Conservation (phyloP, 1,139 yeast genomes). For the Wickerhamiella infanticola region DNA sequence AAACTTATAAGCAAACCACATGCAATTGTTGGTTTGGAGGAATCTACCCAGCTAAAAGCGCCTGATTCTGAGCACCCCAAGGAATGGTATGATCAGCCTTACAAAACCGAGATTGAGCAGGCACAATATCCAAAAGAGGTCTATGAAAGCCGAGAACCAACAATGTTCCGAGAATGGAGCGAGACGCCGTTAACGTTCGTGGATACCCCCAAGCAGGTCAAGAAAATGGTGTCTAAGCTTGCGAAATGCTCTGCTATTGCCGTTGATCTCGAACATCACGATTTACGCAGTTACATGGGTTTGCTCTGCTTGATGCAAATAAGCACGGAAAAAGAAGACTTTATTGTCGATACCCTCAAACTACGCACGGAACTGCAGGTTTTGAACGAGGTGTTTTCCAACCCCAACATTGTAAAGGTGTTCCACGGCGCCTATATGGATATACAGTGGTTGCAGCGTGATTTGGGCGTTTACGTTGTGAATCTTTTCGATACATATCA, state of each 20-base stretch:
- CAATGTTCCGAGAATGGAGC: conserved; percentile 51
- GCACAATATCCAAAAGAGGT: conserved; percentile 56
- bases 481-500: conserved; percentile 84
- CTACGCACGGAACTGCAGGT: conserved; percentile 55
- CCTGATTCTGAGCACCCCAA: conserved; percentile 27
- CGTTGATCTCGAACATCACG: conserved; percentile 96
- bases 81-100: conserved; percentile 67
- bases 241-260: conserved; percentile 50
- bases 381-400: conserved; percentile 61
- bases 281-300: conserved; percentile 78
- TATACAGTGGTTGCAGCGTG: conserved; percentile 92
- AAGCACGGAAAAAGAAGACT: conserved; percentile 65
- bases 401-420: conserved; percentile 70
- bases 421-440: conserved; percentile 97
- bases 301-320: conserved; percentile 89
- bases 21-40: conserved; percentile 35
- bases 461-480: conserved; percentile 80
- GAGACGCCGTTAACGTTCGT: conserved; percentile 56
- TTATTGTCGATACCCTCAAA: conserved; percentile 64
- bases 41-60: conserved; percentile 31
- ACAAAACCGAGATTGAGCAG: conserved; percentile 53
- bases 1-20: conserved; percentile 56
- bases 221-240: conserved; percentile 41
- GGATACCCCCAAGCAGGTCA: conserved; percentile 38
- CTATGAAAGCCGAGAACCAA: conserved; percentile 30